Evolutionary conservation across 345 rosid species (phyloP).

Genomic region (Geranium rotundifolium): DNA sequence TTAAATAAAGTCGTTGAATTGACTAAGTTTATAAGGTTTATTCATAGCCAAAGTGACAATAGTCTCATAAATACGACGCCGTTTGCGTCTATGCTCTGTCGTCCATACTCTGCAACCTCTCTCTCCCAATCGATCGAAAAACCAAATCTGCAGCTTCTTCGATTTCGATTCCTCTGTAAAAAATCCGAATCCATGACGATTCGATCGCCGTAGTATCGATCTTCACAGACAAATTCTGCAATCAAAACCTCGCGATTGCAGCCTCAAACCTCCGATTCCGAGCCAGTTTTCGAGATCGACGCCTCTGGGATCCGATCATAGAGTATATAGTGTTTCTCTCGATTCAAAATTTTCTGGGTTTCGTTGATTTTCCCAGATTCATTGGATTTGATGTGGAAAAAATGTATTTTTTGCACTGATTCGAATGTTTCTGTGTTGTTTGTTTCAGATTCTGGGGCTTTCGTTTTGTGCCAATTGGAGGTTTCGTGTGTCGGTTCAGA

Average conservation of each 20-base stretch:
- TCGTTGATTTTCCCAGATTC: neutral
- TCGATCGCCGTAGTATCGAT: neutral
- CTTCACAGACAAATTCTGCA: neutral
- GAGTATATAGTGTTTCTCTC: neutral
- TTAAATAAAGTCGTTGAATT: neutral
- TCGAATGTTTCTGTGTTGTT: neutral
- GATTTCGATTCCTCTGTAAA: neutral
- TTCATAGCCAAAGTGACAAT: neutral
- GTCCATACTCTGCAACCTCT: neutral
- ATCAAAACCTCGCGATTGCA: neutral
- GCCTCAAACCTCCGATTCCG: neutral
- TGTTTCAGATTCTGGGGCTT: neutral
- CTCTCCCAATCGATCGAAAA: neutral
- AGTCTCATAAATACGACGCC: neutral
- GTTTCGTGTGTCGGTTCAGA: neutral
- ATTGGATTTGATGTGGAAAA: neutral
- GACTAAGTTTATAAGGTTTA: neutral
- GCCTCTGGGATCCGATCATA: neutral
- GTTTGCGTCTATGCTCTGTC: neutral
- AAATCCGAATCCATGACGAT: neutral
- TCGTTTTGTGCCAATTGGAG: neutral
- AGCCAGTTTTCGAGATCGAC: neutral
- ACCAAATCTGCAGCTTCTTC: neutral
- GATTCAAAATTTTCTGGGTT: neutral
- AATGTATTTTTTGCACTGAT: neutral